Conservation (phyloP, 2,329 filamentous ascomycete species). For the Lasiodiplodia hormozganensis region DNA sequence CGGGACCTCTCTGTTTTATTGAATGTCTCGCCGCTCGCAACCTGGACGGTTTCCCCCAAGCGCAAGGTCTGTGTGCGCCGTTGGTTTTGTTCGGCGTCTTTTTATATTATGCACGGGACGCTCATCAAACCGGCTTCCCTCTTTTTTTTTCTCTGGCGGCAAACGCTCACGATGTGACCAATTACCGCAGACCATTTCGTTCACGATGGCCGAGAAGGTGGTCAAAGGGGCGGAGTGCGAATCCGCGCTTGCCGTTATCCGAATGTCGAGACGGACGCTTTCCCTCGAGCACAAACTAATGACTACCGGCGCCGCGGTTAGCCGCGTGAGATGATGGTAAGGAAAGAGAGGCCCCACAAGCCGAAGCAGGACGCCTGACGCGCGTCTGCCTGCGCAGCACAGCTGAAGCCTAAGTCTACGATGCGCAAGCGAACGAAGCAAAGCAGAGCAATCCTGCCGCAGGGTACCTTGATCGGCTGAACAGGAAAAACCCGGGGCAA, state of each 20-base stretch:
- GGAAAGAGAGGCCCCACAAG: constrained; percentile 14
- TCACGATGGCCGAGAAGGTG: no score
- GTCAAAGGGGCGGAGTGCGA: neutral
- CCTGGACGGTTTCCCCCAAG: neutral
- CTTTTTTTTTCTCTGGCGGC: neutral
- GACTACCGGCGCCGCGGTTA: neutral
- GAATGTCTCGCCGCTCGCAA: constrained; percentile 24
- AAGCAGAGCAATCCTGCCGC: neutral
- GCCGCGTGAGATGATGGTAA: constrained; percentile 2
- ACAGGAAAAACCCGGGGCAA: neutral
- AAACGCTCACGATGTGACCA: neutral
- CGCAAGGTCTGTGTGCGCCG: constrained; percentile 9
- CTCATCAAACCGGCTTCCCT: constrained; percentile 12
- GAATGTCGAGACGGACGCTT: neutral
- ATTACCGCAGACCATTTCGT: neutral
- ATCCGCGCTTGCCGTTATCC: constrained; percentile 8
- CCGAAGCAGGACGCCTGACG: constrained; percentile 18
- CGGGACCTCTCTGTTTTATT: constrained; percentile 6
- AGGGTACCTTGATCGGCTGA: neutral
- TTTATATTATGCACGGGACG: constrained; percentile 1
- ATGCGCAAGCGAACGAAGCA: neutral
- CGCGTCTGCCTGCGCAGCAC: constrained; percentile 15
- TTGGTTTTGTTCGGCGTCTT: neutral
- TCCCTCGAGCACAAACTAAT: neutral
- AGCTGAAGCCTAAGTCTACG: neutral